Evolutionary conservation across 1,284 basidiomycete genomes (phyloP), one percentile per base, ranked within the genome.

Genomic region (Apiotrichum montevideense): DNA sequence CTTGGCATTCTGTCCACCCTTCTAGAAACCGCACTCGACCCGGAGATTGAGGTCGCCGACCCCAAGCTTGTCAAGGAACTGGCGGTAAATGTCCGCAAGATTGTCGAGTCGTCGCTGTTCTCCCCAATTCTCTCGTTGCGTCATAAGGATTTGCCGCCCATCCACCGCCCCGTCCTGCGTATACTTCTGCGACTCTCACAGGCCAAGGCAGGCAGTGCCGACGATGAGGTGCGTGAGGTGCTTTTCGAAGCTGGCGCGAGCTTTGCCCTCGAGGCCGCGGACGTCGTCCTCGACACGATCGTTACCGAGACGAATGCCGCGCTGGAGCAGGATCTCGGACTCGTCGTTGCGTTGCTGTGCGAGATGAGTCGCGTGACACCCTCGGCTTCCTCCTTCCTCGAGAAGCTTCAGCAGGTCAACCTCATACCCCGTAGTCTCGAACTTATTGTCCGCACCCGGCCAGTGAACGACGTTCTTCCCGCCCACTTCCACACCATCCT

Each of bases 111-210:
- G 67, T 83, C 85, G 51, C 78, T 84, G 4, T 90, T 93, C 68
- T 80, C 87, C 0, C 87, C 90, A 1, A 78, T 85, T 11, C 80
- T 82, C 51, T 91, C 90, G 0, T 81, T 95, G 64, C 81, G 89
- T 3, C 84, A 87, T 3, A 78, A 80, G 15, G 68, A 84, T 13
- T 79, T 85, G 0, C 80, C 83, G 14, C 82, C 85, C 1, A 92
- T 94, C 78, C 91, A 96, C 70, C 85, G 84, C 47, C 82, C 83
- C 1, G 81, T 95, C 34, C 80, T 96, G 29, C 86, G 90, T 58
- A 82, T 90, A 54, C 77, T 90, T 35, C 92, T 87, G 71, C 88
- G 87, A 72, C 87, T 86, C 59, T 46, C 58, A 3, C 49, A 62
- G 53, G 54, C 66, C 37, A 54, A 53, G 15, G 49, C 56, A 3